Percentiles rank a stretch among this genome's conserved stretches.
These are phyloP conservation scores for Penicillium goetzii DNA, from an alignment of 495 filamentous ascomycete genomes.

Conservation along the genomic window DNA sequence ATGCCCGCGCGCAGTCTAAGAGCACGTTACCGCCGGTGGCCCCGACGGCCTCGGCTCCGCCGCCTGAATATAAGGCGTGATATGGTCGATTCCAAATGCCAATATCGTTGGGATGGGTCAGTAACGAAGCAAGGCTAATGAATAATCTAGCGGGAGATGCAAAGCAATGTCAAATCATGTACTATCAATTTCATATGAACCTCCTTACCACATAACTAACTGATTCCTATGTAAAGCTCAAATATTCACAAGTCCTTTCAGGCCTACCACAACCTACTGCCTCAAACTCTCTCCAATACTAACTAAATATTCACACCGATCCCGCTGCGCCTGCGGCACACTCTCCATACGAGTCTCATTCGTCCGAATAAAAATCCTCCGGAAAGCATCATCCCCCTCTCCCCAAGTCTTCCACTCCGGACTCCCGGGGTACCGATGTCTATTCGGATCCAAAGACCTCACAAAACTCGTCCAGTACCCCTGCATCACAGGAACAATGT, in stretches of 20 bases:
- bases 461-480: conserved; percentile 74
- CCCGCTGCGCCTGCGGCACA: conserved; percentile 48
- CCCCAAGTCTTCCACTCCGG: conserved; percentile 57
- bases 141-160: background rate
- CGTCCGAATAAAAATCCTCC: conserved; percentile 58
- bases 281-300: conserved; percentile 54
- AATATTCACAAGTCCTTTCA: background rate
- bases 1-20: conserved; percentile 2
- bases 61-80: conserved; percentile 8
- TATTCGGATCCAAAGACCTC: conserved; percentile 65
- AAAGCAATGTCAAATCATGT: background rate
- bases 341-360: conserved; percentile 62
- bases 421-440: conserved; percentile 39
- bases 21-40: background rate
- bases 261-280: conserved; percentile 40
- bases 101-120: too few relatives aligned
- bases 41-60: background rate
- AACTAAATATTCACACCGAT: conserved; percentile 57
- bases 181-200: background rate
- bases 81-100: background rate
- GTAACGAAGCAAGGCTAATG: background rate
- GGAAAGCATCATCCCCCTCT: conserved; percentile 29
- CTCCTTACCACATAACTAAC: background rate
- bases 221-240: background rate
- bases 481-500: conserved; percentile 61